phyloP scores from a whole-genome alignment of 225 moss, liverwort and hornwort species.

The Bryoerythrophyllum caledonicum region DNA sequence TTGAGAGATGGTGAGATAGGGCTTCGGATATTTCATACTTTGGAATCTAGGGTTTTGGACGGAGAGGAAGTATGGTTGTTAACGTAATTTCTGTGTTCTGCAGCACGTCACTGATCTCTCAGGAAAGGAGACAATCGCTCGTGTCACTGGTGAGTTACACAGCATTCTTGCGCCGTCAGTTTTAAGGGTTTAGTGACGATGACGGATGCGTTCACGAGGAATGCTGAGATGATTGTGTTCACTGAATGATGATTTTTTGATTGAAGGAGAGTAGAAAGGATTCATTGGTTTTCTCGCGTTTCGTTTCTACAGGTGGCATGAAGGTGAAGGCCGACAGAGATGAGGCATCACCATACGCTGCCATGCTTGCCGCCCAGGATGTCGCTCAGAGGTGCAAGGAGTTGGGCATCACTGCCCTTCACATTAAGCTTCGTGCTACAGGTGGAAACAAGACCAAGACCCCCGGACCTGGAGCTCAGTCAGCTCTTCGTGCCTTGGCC shows the following conservation, averaged over 20 bases:
- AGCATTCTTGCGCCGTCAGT: not conserved
- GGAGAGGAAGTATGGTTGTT: not conserved
- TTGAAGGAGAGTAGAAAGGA: no score
- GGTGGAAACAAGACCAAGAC: slow-evolving; percentile 96
- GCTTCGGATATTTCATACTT: not conserved
- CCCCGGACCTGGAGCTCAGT: slow-evolving; percentile 93
- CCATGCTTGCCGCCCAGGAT: slow-evolving; percentile 96
- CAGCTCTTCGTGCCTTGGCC: slow-evolving; percentile 86
- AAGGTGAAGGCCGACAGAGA: slow-evolving; percentile 94
- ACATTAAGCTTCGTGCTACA: slow-evolving; percentile 91
- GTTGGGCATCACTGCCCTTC: slow-evolving; percentile 88
- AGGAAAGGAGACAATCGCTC: slow-evolving; percentile 90
- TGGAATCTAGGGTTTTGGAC: not conserved
- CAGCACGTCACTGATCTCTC: slow-evolving; percentile 96
- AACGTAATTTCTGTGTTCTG: not conserved
- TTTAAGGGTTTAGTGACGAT: not conserved
- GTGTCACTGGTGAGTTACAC: slow-evolving; percentile 57
- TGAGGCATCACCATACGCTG: slow-evolving; percentile 93
- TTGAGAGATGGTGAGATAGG: not conserved
- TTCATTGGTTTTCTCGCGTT: no score
- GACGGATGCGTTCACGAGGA: not conserved
- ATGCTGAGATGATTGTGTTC: not conserved
- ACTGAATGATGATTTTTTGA: no score
- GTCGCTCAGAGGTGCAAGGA: slow-evolving; percentile 87
- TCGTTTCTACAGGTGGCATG: slow-evolving; percentile 65